phyloP scores from a whole-genome alignment of 495 filamentous ascomycete species.

The Melanomma pulvis-pyrius region DNA sequence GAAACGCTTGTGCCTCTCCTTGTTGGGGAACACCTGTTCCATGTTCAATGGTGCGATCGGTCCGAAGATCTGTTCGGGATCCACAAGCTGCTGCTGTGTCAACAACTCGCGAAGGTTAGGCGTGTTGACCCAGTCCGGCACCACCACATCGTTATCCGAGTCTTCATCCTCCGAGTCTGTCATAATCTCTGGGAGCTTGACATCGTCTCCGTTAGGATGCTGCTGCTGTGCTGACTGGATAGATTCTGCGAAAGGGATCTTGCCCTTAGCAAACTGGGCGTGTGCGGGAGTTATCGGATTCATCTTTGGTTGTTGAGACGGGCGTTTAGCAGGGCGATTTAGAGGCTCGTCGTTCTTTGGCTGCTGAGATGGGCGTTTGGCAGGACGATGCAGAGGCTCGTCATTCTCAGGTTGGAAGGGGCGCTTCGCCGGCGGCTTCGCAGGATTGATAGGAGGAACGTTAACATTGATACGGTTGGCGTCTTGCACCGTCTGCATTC shows the following conservation, averaged over 20 bases:
- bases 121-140: constrained; percentile 82
- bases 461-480: constrained; percentile 54
- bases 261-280: constrained; percentile 68
- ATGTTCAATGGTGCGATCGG: constrained; percentile 82
- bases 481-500: constrained; percentile 58
- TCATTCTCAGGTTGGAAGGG: constrained; percentile 57
- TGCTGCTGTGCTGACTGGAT: constrained; percentile 60
- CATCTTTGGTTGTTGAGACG: constrained; percentile 53
- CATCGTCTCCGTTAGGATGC: constrained; percentile 73
- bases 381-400: constrained; percentile 52
- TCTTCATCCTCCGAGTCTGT: constrained; percentile 86
- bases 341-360: constrained; percentile 53
- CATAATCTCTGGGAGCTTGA: constrained; percentile 85
- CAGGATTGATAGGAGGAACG: constrained; percentile 61
- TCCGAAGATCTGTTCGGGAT: constrained; percentile 88
- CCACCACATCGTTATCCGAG: constrained; percentile 61
- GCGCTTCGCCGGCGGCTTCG: constrained; percentile 66
- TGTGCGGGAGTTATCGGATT: constrained; percentile 51
- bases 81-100: constrained; percentile 73
- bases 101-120: constrained; percentile 73
- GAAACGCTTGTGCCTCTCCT: constrained; percentile 80
- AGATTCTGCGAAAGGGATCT: constrained; percentile 82
- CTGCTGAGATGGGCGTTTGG: constrained; percentile 59
- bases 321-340: constrained; percentile 59
- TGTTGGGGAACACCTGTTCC: constrained; percentile 92